These are phyloP conservation scores for Colletotrichum kahawae DNA, from an alignment of 2,329 filamentous ascomycete genomes.

Conservation along the genomic window DNA sequence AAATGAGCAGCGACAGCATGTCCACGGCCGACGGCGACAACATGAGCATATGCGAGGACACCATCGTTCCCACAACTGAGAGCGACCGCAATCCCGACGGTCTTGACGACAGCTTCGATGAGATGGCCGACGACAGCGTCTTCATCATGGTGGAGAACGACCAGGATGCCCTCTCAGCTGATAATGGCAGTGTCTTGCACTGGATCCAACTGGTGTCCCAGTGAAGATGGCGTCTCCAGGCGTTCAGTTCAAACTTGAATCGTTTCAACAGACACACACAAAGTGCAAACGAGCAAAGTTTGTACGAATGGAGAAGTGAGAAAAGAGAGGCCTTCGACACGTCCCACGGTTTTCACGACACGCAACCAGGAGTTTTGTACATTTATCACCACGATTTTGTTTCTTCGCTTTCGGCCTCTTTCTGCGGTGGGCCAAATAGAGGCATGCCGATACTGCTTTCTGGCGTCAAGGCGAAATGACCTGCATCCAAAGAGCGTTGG, in stretches of 20 bases:
- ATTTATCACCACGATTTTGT: conserved; percentile 1
- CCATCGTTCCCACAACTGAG: neutral
- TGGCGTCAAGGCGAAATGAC: neutral
- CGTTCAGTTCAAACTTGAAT: neutral
- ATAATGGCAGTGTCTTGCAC: conserved; percentile 3
- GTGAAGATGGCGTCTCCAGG: neutral
- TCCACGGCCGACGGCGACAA: neutral
- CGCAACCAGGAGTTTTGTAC: conserved; percentile 5
- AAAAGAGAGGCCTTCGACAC: neutral
- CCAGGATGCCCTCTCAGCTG: neutral
- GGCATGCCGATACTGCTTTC: neutral
- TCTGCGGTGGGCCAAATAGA: neutral
- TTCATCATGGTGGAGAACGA: neutral
- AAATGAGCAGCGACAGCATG: neutral
- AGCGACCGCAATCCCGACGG: neutral
- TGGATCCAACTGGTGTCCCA: neutral
- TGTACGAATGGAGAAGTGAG: neutral
- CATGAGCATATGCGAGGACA: neutral
- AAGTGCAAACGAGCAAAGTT: neutral
- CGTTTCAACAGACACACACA: neutral
- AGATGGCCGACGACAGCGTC: neutral
- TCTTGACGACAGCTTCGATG: neutral
- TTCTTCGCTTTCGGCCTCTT: neutral
- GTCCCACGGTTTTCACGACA: neutral
- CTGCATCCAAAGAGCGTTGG: neutral